Evolutionary conservation across 345 rosid species (phyloP).

Genomic region (Rhodamnia argentea): DNA sequence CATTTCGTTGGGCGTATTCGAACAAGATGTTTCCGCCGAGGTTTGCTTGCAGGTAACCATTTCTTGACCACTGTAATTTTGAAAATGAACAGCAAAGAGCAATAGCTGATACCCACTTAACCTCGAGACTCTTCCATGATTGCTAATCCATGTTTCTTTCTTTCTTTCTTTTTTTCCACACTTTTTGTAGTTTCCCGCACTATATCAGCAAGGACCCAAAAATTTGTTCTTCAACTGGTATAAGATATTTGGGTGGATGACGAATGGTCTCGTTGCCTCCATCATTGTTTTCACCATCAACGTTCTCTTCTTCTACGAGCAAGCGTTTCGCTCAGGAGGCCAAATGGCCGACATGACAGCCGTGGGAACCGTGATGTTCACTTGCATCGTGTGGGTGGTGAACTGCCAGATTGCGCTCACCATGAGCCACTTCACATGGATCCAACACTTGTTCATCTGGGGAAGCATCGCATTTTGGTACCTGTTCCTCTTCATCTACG

Average conservation of each 20-base stretch:
- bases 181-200: constrained; percentile 77
- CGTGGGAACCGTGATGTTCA: constrained; percentile 87
- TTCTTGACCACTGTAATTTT: neutral
- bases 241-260: constrained; percentile 94
- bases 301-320: constrained; percentile 51
- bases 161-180: neutral
- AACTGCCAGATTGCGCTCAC: constrained; percentile 90
- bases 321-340: constrained; percentile 70
- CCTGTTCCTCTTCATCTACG: constrained; percentile 62
- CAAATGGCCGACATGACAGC: constrained; percentile 93
- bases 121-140: neutral
- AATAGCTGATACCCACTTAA: neutral
- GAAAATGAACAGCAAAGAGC: neutral
- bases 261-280: constrained; percentile 78
- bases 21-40: constrained; percentile 93
- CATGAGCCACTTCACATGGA: constrained; percentile 99
- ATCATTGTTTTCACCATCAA: constrained; percentile 69
- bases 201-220: constrained; percentile 92
- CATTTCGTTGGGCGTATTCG: constrained; percentile 93
- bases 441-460: constrained; percentile 87
- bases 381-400: constrained; percentile 90
- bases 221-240: constrained; percentile 95
- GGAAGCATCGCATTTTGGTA: constrained; percentile 89
- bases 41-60: constrained; percentile 88
- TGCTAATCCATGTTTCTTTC: neutral